Conservation (phyloP, 2,329 filamentous ascomycete species). For the Aspergillus luchuensis region DNA sequence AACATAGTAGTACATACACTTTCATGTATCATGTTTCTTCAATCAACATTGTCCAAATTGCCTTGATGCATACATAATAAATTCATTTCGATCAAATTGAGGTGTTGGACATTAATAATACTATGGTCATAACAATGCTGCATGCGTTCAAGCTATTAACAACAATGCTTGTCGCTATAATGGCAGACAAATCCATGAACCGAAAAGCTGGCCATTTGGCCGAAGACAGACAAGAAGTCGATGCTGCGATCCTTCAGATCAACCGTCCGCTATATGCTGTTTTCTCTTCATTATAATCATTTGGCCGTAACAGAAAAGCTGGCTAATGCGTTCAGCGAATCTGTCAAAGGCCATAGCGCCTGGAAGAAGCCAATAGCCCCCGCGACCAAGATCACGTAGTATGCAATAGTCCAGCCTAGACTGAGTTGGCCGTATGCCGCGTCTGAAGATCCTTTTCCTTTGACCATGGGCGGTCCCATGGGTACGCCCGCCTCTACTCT, state of each 20-base stretch:
- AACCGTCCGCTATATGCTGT: neutral
- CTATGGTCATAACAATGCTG: no score
- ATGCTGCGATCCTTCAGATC: neutral
- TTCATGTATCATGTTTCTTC: no score
- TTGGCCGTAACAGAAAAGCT: conserved; percentile 28
- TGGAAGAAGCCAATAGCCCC: conserved; percentile 73
- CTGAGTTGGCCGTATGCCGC: conserved; percentile 36
- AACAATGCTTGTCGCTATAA: no score
- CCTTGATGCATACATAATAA: no score
- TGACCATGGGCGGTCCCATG: conserved; percentile 36
- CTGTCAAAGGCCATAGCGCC: conserved; percentile 71
- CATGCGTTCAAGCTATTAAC: no score
- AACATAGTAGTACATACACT: no score
- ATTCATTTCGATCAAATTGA: no score
- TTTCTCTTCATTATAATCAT: neutral
- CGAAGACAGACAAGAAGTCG: neutral
- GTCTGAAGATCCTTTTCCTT: conserved; percentile 46
- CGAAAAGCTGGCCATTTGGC: no score
- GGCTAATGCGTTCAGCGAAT: conserved; percentile 46
- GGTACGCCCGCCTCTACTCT: conserved; percentile 60
- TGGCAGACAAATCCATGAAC: no score
- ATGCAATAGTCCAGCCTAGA: conserved; percentile 70
- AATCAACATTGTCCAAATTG: no score
- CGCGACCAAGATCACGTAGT: conserved; percentile 73
- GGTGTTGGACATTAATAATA: no score